Evolutionary conservation across 192 early-diverging fungal species (phyloP).

Genomic region (Coemansia biformis): DNA sequence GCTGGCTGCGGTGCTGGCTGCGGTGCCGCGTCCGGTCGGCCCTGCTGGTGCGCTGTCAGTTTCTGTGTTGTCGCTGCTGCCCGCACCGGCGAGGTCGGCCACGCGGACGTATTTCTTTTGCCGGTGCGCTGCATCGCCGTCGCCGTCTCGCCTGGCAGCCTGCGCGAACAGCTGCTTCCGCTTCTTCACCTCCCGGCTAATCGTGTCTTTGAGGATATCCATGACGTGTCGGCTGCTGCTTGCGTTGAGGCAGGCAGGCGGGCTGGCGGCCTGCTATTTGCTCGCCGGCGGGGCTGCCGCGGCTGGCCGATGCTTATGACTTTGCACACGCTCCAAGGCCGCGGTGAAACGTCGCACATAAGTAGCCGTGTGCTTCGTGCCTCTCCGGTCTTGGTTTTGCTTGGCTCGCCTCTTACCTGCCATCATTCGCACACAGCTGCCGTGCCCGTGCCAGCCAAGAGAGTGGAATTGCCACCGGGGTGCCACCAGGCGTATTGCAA

Average conservation of each 20-base stretch:
- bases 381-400: too few species aligned
- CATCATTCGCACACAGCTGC: too few species aligned
- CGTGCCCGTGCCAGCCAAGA: too few species aligned
- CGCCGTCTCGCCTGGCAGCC: constrained; percentile 23
- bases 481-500: too few species aligned
- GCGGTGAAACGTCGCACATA: too few species aligned
- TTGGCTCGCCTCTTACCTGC: too few species aligned
- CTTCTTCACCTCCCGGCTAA: constrained; percentile 60
- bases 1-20: too few species aligned
- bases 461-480: too few species aligned
- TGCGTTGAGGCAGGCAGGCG: background rate
- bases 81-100: constrained; percentile 67
- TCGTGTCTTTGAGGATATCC: constrained; percentile 64
- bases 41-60: constrained; percentile 44
- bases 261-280: background rate
- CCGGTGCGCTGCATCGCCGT: constrained; percentile 5
- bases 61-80: constrained; percentile 53
- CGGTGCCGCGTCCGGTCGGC: too few species aligned
- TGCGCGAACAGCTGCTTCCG: constrained; percentile 54
- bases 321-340: too few species aligned
- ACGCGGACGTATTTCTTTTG: constrained; percentile 78
- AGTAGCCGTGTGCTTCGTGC: too few species aligned
- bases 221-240: constrained; percentile 29
- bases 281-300: background rate
- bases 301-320: too few species aligned